Evolutionary conservation across 2,329 filamentous ascomycete species (phyloP).

Genomic region (Teratosphaeria pseudoeucalypti): DNA sequence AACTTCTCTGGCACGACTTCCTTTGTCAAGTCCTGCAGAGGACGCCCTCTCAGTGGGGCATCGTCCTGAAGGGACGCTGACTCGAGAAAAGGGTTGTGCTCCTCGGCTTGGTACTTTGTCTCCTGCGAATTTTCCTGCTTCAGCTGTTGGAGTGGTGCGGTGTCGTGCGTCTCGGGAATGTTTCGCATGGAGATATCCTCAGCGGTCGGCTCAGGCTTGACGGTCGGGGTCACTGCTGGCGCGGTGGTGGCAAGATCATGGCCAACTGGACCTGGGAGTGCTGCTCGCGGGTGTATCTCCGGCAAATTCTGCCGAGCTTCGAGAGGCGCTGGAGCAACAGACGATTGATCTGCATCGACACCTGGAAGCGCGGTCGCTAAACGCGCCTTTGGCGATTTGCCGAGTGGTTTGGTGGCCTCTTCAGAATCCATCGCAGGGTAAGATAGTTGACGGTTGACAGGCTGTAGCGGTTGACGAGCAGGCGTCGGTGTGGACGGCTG

Average conservation of each 20-base stretch:
- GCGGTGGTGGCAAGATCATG: not conserved
- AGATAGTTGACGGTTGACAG: slow-evolving; percentile 8
- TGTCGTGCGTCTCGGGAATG: not conserved
- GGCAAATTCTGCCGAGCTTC: not conserved
- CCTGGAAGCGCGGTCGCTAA: not conserved
- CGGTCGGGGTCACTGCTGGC: not conserved
- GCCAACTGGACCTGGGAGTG: not conserved
- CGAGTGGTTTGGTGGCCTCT: not conserved
- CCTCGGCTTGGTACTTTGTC: not conserved
- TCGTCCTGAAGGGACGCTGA: slow-evolving; percentile 5
- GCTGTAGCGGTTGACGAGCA: slow-evolving; percentile 8
- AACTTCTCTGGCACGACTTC: slow-evolving; percentile 25
- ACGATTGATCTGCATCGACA: not conserved
- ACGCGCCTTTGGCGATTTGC: not conserved
- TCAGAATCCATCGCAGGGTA: not conserved
- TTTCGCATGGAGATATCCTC: not conserved
- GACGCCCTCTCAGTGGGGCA: slow-evolving; percentile 3
- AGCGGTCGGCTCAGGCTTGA: not conserved
- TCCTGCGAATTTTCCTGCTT: not conserved
- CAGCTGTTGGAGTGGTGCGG: not conserved
- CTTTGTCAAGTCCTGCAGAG: slow-evolving; percentile 25
- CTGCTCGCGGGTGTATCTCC: not conserved
- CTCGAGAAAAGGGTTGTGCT: slow-evolving; percentile 4
- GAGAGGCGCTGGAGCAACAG: not conserved
- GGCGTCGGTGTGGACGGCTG: slow-evolving; percentile 1